Evolutionary conservation across 306 rosid species (phyloP).

Genomic region (Cucumis melo): DNA sequence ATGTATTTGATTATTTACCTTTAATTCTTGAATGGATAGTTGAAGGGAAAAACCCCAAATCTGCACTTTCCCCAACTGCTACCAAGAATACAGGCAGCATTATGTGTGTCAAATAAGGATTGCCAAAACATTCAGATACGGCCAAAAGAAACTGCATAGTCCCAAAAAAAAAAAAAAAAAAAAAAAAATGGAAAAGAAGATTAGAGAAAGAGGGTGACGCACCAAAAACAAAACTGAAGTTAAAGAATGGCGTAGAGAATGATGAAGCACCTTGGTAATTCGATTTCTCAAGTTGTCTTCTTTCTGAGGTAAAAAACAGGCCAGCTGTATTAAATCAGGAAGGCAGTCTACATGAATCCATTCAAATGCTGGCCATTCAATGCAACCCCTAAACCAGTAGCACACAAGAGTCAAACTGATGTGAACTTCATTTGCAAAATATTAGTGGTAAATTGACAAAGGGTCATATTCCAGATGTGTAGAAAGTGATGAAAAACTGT

Average conservation of each 20-base stretch:
- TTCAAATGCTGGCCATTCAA: conserved; percentile 79
- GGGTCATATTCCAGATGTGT: neutral
- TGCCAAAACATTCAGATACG: conserved; percentile 67
- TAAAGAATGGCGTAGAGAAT: neutral
- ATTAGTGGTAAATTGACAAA: conserved; percentile 9
- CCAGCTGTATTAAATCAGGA: conserved; percentile 70
- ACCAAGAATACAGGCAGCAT: conserved; percentile 76
- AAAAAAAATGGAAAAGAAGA: conserved; percentile 17
- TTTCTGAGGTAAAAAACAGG: conserved; percentile 78
- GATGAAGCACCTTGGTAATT: conserved; percentile 52
- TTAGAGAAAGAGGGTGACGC: conserved; percentile 9
- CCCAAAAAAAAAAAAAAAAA: neutral
- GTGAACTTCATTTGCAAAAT: neutral
- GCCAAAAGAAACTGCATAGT: conserved; percentile 71
- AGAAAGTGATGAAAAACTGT: neutral
- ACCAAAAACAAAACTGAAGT: conserved; percentile 1
- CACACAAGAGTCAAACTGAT: conserved; percentile 13
- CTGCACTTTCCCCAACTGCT: conserved; percentile 70
- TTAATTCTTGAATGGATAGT: conserved; percentile 54
- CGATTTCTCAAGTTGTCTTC: conserved; percentile 76
- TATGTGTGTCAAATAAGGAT: conserved; percentile 63
- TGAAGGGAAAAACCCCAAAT: conserved; percentile 63
- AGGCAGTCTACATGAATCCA: conserved; percentile 89
- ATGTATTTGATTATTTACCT: conserved; percentile 30
- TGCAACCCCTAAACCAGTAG: conserved; percentile 48